Percentiles rank a stretch among this genome's conserved stretches.
Conservation (phyloP, 139 green algal genomes). For the Micromonas commoda region DNA sequence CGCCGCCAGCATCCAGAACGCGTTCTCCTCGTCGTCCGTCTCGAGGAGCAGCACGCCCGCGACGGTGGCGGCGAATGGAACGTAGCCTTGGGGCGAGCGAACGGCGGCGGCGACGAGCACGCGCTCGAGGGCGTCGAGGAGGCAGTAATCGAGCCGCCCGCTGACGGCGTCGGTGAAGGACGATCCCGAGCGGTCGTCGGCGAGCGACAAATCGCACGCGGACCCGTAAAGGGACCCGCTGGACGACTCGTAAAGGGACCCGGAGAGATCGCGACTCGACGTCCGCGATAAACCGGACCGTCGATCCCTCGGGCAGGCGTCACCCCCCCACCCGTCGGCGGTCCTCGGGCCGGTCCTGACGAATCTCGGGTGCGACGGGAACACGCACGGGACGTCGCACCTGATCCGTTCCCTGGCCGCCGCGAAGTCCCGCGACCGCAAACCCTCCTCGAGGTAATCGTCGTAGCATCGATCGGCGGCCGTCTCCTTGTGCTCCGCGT, state of each 20-base stretch:
- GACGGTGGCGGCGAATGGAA: background rate
- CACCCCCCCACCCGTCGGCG: too few relatives aligned
- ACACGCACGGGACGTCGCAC: background rate
- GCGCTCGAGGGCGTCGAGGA: background rate
- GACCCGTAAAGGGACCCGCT: too few relatives aligned
- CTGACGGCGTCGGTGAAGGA: too few relatives aligned
- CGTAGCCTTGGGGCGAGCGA: background rate
- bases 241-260: too few relatives aligned
- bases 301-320: too few relatives aligned
- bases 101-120: background rate
- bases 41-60: background rate
- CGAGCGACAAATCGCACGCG: too few relatives aligned
- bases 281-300: too few relatives aligned
- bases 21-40: background rate
- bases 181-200: too few relatives aligned
- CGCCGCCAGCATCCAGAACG: conserved; percentile 11
- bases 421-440: background rate
- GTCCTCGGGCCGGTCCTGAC: too few relatives aligned
- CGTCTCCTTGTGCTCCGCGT: background rate
- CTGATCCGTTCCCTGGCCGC: background rate
- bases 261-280: too few relatives aligned
- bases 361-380: background rate
- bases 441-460: background rate
- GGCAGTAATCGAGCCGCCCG: too few relatives aligned
- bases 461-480: background rate